Conservation (phyloP, 441 rosid genomes). For the Brassica balearica region DNA sequence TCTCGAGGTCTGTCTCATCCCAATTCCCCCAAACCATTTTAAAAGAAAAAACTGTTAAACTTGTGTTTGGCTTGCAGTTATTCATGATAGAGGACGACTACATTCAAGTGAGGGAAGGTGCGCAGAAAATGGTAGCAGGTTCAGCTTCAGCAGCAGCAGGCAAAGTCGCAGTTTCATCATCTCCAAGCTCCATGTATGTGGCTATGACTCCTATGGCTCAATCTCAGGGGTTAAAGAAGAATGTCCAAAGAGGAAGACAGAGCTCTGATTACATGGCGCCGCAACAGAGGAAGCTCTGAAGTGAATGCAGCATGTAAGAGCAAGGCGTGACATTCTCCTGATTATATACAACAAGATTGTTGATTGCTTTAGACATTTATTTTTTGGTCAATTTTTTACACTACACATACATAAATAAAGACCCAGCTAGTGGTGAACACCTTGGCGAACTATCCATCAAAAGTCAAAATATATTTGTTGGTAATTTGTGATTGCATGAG, state of each 20-base stretch:
- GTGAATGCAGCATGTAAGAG: conserved; percentile 10
- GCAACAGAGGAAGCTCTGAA: conserved; percentile 16
- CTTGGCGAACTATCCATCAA: too few species aligned
- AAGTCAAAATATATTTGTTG: too few species aligned
- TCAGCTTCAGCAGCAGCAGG: conserved; percentile 94
- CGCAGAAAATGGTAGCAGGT: conserved; percentile 92
- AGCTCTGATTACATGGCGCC: conserved; percentile 23
- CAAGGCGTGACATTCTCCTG: conserved; percentile 9
- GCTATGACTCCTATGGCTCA: conserved; percentile 97
- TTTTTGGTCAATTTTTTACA: too few species aligned
- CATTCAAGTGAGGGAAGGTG: conserved; percentile 93
- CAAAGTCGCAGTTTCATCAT: conserved; percentile 77
- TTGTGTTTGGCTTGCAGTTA: conserved; percentile 57
- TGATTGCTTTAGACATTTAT: too few species aligned
- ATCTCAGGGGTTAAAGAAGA: conserved; percentile 61
- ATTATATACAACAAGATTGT: too few species aligned
- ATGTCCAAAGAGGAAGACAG: conserved; percentile 35
- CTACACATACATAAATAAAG: too few species aligned
- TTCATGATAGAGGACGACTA: conserved; percentile 84
- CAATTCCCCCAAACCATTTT: background rate
- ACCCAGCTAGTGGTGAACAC: too few species aligned
- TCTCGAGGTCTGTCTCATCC: conserved; percentile 60
- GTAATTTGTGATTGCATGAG: too few species aligned
- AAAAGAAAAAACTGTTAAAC: background rate
- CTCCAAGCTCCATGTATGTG: conserved; percentile 70